Conservation (phyloP, 1,284 basidiomycete genomes). For the Coniophora puteana region DNA sequence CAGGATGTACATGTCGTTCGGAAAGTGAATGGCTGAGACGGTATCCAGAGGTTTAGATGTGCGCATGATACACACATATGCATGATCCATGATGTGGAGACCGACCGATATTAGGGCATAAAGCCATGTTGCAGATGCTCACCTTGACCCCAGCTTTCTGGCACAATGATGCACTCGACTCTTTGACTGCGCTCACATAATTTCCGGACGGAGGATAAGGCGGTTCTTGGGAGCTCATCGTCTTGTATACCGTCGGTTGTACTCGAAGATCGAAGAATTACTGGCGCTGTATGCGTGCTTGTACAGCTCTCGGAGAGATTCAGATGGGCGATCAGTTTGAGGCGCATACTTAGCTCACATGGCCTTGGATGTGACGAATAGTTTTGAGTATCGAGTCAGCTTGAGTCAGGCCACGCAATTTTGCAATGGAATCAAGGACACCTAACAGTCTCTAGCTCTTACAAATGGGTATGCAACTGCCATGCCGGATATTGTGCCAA, state of each 20-base stretch:
- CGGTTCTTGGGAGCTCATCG: slow-evolving; percentile 13
- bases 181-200: slow-evolving; percentile 48
- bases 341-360: too few species aligned
- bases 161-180: slow-evolving; percentile 45
- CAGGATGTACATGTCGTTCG: slow-evolving; percentile 1
- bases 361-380: too few species aligned
- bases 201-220: slow-evolving; percentile 37
- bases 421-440: too few species aligned
- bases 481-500: too few species aligned
- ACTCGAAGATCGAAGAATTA: not conserved
- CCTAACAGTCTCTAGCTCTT: too few species aligned
- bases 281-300: not conserved
- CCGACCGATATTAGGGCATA: not conserved
- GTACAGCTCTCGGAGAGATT: not conserved
- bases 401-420: too few species aligned
- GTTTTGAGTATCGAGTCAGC: too few species aligned
- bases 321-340: too few species aligned
- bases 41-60: not conserved
- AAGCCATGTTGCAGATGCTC: not conserved
- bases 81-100: not conserved
- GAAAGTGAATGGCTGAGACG: not conserved
- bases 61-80: not conserved
- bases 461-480: too few species aligned
- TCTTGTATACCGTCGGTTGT: not conserved
- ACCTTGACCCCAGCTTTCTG: slow-evolving; percentile 35